Conservation (phyloP, 768 basidiomycete species). For the Saitozyma podzolica region DNA sequence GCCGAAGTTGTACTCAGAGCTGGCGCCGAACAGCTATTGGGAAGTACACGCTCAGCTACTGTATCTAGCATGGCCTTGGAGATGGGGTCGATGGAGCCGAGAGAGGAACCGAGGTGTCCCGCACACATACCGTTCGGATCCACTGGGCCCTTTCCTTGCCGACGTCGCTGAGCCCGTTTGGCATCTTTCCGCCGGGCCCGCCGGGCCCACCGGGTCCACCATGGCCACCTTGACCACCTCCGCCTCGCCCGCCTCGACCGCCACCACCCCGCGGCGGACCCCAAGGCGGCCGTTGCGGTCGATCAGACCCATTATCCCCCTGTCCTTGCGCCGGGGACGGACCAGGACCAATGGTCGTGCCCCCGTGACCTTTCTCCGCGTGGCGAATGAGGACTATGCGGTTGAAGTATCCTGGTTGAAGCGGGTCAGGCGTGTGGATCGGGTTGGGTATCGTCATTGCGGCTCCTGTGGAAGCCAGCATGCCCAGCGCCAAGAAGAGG, state of each 20-base stretch:
- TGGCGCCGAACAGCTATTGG: slow-evolving; percentile 24
- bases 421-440: no score
- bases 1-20: slow-evolving; percentile 28
- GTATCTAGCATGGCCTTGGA: no score
- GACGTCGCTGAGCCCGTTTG: slow-evolving; percentile 25
- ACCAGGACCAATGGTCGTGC: not conserved
- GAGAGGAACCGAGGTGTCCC: not conserved
- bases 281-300: slow-evolving; percentile 1
- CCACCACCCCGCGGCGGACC: slow-evolving; percentile 2
- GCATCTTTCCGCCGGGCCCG: slow-evolving; percentile 14
- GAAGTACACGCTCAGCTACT: not conserved
- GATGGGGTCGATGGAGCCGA: no score
- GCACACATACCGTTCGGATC: slow-evolving; percentile 17
- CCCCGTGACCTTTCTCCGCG: slow-evolving; percentile 26
- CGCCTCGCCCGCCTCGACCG: no score
- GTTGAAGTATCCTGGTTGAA: slow-evolving; percentile 2
- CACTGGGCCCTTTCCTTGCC: slow-evolving; percentile 26
- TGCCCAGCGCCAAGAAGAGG: no score
- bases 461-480: no score
- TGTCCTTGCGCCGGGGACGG: not conserved
- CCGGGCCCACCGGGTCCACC: slow-evolving; percentile 8
- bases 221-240: not conserved
- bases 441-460: no score
- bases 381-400: slow-evolving; percentile 30
- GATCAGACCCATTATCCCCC: not conserved